A percentile compares a stretch with the other conserved stretches of the same genome.
phyloP scores from a whole-genome alignment of 2,329 filamentous ascomycete species.

The Stagonosporopsis tanaceti region DNA sequence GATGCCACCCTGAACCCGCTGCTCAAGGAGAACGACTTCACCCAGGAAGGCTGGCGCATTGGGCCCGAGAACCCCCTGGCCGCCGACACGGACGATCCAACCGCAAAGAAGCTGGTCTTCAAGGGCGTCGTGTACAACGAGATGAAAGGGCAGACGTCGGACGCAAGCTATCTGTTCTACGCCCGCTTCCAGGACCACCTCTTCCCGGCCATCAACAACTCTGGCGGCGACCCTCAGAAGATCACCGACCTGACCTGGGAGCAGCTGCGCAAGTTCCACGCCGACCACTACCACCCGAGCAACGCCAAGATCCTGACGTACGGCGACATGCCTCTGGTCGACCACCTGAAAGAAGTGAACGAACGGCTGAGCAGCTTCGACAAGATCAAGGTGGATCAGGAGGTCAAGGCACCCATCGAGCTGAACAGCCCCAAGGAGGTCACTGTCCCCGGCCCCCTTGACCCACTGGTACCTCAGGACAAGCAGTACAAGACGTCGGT shows the following conservation, averaged over 20 bases:
- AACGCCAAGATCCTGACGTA: constrained; percentile 97
- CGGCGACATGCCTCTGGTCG: constrained; percentile 84
- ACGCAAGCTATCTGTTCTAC: constrained; percentile 95
- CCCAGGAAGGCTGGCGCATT: constrained; percentile 95
- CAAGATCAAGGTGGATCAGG: constrained; percentile 71
- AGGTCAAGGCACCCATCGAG: constrained; percentile 78
- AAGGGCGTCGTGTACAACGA: constrained; percentile 99
- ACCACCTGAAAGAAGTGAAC: constrained; percentile 82
- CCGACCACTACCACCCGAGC: constrained; percentile 94
- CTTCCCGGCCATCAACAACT: constrained; percentile 94
- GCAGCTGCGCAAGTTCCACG: constrained; percentile 87
- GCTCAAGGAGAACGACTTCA: constrained; percentile 89
- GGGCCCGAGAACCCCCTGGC: constrained; percentile 84
- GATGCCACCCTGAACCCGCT: constrained; percentile 92
- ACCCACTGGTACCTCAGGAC: constrained; percentile 84
- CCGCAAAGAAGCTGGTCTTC: constrained; percentile 80
- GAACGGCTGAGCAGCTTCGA: constrained; percentile 77
- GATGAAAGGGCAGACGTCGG: constrained; percentile 99
- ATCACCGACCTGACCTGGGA: constrained; percentile 95
- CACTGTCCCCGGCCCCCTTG: constrained; percentile 79
- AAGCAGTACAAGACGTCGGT: constrained; percentile 94
- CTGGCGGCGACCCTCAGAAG: constrained; percentile 92
- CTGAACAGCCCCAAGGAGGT: constrained; percentile 74
- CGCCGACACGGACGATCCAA: constrained; percentile 51
- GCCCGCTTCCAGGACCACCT: constrained; percentile 95